phyloP scores from a whole-genome alignment of 768 basidiomycete genomes.

The Tulasnella sp. region DNA sequence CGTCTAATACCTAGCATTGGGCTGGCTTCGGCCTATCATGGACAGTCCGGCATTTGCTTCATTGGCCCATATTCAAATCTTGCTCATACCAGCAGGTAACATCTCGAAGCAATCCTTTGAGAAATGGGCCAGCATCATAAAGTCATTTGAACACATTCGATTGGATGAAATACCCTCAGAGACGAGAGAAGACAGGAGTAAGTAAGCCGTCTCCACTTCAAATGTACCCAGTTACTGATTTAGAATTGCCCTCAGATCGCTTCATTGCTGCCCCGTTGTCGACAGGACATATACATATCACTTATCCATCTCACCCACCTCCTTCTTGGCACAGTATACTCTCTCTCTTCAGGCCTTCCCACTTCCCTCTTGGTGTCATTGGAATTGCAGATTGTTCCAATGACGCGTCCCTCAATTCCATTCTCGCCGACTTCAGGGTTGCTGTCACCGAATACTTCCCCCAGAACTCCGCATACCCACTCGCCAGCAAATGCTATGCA shows the following conservation, averaged over 20 bases:
- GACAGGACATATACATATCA: slow-evolving; percentile 69
- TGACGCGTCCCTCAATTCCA: slow-evolving; percentile 37
- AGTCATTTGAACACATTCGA: slow-evolving; percentile 56
- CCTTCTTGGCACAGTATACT: slow-evolving; percentile 54
- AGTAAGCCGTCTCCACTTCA: slow-evolving; percentile 19
- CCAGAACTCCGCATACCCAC: slow-evolving; percentile 51
- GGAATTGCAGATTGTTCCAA: slow-evolving; percentile 62
- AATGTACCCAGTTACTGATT: slow-evolving; percentile 8
- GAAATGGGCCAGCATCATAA: slow-evolving; percentile 58
- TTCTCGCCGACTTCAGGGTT: slow-evolving; percentile 54
- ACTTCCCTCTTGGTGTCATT: slow-evolving; percentile 77
- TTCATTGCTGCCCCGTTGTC: slow-evolving; percentile 71
- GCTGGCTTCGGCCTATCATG: slow-evolving; percentile 8
- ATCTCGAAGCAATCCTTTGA: slow-evolving; percentile 60
- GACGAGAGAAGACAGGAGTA: slow-evolving; percentile 63
- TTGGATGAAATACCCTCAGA: slow-evolving; percentile 76
- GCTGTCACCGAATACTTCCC: slow-evolving; percentile 55
- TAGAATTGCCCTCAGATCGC: slow-evolving; percentile 36
- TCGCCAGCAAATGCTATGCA: slow-evolving; percentile 71
- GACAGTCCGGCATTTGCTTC: slow-evolving; percentile 42
- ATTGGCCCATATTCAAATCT: slow-evolving; percentile 70
- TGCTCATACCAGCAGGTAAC: slow-evolving; percentile 74
- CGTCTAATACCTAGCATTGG: too few species aligned
- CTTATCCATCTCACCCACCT: slow-evolving; percentile 61
- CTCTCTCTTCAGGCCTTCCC: slow-evolving; percentile 61